Conservation (phyloP, 2,329 filamentous ascomycete species). For the Alternaria gansuensis region DNA sequence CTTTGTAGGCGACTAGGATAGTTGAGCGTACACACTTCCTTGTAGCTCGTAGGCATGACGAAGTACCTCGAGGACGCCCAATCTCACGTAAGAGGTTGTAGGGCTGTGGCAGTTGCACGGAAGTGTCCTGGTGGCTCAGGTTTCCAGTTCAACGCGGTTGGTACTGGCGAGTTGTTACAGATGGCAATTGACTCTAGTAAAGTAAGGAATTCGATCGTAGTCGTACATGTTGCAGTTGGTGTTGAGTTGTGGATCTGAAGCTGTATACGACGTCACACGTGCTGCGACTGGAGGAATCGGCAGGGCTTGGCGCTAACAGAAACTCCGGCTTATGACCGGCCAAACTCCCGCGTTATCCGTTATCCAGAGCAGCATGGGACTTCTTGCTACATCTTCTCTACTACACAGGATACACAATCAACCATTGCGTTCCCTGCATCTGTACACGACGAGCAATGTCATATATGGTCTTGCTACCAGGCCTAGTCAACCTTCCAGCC, state of each 20-base stretch:
- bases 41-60: neutral
- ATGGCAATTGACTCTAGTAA: neutral
- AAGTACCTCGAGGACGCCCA: neutral
- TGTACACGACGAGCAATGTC: constrained; percentile 3
- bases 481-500: constrained; percentile 26
- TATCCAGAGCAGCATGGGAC: neutral
- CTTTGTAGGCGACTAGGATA: neutral
- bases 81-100: neutral
- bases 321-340: constrained; percentile 7
- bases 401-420: constrained; percentile 3
- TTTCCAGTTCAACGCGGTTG: neutral
- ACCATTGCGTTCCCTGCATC: neutral
- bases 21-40: neutral
- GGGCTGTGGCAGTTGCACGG: neutral
- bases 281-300: constrained; percentile 4
- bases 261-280: neutral
- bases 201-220: neutral
- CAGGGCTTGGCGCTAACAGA: constrained; percentile 8
- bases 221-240: neutral
- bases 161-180: neutral
- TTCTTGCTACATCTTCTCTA: neutral
- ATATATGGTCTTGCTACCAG: constrained; percentile 13
- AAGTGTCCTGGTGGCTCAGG: neutral
- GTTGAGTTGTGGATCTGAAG: neutral
- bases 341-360: constrained; percentile 13